Evolutionary conservation across 371 early-diverging fungal genomes (phyloP).

Genomic region (Mucor saturninus): DNA sequence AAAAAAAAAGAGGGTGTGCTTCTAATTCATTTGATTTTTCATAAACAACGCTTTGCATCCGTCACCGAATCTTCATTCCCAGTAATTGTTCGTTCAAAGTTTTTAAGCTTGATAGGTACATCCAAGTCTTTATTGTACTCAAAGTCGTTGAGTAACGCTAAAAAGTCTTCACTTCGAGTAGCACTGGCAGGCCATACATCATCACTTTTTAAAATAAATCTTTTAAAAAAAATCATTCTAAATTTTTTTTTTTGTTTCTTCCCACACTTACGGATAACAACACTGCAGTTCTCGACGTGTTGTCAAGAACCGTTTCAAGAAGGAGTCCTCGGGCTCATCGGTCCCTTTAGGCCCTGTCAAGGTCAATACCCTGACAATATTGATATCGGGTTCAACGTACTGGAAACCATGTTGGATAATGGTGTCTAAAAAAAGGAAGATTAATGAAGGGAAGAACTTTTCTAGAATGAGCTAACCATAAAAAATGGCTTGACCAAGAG

Average conservation of each 20-base stretch:
- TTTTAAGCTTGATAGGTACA: conserved; percentile 8
- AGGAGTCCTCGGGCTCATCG: conserved; percentile 33
- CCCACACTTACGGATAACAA: conserved; percentile 43
- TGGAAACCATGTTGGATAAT: conserved; percentile 52
- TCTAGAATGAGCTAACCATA: conserved; percentile 27
- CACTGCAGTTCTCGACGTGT: conserved; percentile 42
- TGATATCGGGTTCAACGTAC: conserved; percentile 44
- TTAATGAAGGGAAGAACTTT: not conserved
- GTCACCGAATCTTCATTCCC: conserved; percentile 18
- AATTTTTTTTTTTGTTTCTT: not conserved
- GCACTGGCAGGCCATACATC: conserved; percentile 47
- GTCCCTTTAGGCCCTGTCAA: conserved; percentile 34
- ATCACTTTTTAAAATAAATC: conserved; percentile 22
- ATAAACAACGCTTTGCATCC: conserved; percentile 15
- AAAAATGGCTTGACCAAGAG: conserved; percentile 47
- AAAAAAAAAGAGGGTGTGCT: no score
- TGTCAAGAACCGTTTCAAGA: conserved; percentile 39
- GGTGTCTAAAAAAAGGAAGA: conserved; percentile 29
- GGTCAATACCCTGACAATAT: conserved; percentile 35
- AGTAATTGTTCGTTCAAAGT: conserved; percentile 25
- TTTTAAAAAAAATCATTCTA: no score
- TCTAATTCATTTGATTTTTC: no score
- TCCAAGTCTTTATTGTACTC: conserved; percentile 27
- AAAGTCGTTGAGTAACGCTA: conserved; percentile 30
- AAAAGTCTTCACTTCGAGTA: conserved; percentile 34